Evolutionary conservation across 169 alveolate genomes (phyloP).

Genomic region (Eimeria brunetti): DNA sequence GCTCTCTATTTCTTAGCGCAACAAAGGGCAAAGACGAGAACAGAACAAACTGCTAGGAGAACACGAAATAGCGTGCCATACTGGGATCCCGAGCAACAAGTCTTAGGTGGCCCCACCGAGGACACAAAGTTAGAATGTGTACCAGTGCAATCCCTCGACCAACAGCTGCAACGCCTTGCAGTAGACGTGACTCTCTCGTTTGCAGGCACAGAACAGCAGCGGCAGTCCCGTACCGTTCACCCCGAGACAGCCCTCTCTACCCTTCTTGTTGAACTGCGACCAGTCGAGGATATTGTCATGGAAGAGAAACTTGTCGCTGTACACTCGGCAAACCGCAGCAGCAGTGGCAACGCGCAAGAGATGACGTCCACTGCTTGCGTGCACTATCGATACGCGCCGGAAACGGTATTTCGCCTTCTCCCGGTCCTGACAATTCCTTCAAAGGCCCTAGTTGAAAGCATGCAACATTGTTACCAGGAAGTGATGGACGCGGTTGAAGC

Average conservation of each 20-base stretch:
- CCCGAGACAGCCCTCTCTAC: constrained; percentile 36
- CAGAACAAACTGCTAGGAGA: background rate
- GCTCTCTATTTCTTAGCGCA: constrained; percentile 21
- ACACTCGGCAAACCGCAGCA: background rate
- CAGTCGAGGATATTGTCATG: constrained; percentile 46
- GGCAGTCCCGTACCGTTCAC: background rate
- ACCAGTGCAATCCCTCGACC: background rate
- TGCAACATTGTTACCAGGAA: constrained; percentile 52
- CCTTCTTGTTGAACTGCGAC: constrained; percentile 41
- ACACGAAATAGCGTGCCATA: background rate
- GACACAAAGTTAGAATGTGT: background rate
- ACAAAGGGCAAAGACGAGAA: background rate
- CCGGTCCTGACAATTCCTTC: constrained; percentile 60
- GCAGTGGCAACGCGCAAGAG: constrained; percentile 1
- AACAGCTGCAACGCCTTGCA: constrained; percentile 57
- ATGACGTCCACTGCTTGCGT: constrained; percentile 31
- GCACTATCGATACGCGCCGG: constrained; percentile 25
- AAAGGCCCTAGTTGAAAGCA: constrained; percentile 3
- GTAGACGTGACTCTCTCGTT: constrained; percentile 28
- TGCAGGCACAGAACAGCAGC: constrained; percentile 22
- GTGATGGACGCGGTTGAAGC: constrained; percentile 63
- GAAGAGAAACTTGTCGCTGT: constrained; percentile 24
- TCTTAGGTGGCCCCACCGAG: background rate
- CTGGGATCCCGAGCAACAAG: constrained; percentile 38
- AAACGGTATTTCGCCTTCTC: constrained; percentile 65